Percentiles rank a stretch among this genome's conserved stretches.
Evolutionary conservation across 2,329 filamentous ascomycete genomes (phyloP).

Genomic region (Penicillium sp.): DNA sequence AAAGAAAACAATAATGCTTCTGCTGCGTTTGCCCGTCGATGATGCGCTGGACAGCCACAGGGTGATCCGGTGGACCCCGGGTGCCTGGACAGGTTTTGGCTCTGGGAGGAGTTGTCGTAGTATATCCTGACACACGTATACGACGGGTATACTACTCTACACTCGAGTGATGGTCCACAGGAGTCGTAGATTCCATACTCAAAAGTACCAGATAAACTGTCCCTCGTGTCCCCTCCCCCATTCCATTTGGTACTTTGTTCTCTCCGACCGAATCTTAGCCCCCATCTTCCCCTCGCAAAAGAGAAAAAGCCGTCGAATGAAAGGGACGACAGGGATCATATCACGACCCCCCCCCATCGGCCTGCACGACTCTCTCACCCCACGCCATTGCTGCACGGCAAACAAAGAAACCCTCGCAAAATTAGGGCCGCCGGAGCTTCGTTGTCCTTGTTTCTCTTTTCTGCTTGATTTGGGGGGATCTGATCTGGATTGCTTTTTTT

Average conservation of each 20-base stretch:
- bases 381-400: neutral
- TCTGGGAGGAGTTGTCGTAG: neutral
- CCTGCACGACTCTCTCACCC: neutral
- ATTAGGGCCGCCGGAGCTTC: neutral
- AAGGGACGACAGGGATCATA: neutral
- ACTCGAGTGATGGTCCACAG: neutral
- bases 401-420: conserved; percentile 6
- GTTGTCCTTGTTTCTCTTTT: neutral
- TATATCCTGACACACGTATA: neutral
- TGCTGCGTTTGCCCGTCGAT: conserved; percentile 6
- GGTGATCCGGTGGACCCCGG: neutral
- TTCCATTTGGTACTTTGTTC: neutral
- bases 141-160: neutral
- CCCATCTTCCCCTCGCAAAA: neutral
- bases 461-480: neutral
- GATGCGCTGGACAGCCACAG: conserved; percentile 2
- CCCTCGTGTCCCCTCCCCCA: neutral
- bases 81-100: neutral
- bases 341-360: neutral
- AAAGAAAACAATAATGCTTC: conserved; percentile 35
- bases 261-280: neutral
- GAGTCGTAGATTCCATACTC: neutral
- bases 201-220: neutral
- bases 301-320: neutral
- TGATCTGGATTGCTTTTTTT: neutral